A percentile compares a stretch with the other conserved stretches of the same genome.
These are phyloP conservation scores for Clarireedia sp. DNA, from an alignment of 2,329 filamentous ascomycete species.

Conservation along the genomic window DNA sequence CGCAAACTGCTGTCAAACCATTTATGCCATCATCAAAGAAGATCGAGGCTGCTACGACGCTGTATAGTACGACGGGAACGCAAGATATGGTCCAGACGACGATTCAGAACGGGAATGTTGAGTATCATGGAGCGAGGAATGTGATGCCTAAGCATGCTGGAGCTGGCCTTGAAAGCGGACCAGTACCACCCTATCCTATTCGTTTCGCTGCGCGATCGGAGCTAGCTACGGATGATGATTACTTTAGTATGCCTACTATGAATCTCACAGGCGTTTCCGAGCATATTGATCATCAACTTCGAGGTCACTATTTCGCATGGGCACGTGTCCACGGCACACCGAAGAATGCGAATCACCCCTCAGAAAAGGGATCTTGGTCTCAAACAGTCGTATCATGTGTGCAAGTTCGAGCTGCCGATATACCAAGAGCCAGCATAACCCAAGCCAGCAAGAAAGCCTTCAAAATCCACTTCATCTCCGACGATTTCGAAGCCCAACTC, in stretches of 20 bases:
- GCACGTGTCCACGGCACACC: constrained; percentile 30
- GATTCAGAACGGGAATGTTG: constrained; percentile 31
- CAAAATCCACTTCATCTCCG: constrained; percentile 45
- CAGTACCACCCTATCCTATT: constrained; percentile 45
- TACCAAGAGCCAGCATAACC: constrained; percentile 23
- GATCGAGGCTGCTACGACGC: constrained; percentile 28
- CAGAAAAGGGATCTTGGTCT: constrained; percentile 41
- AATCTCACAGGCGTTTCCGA: constrained; percentile 45
- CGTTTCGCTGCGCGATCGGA: constrained; percentile 43
- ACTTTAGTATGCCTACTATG: constrained; percentile 45
- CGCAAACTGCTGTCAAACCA: constrained; percentile 34
- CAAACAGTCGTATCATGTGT: constrained; percentile 51
- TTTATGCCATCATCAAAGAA: constrained; percentile 26
- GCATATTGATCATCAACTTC: constrained; percentile 44
- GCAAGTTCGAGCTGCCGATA: constrained; percentile 36
- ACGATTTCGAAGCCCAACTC: constrained; percentile 34
- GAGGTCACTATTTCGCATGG: constrained; percentile 61
- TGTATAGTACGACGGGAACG: constrained; percentile 28
- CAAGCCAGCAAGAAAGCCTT: constrained; percentile 43
- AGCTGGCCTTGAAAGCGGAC: constrained; percentile 37
- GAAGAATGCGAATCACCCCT: constrained; percentile 6
- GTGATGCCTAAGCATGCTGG: constrained; percentile 32
- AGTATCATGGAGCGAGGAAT: constrained; percentile 31
- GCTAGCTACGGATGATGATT: constrained; percentile 28
- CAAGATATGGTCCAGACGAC: constrained; percentile 20